Evolutionary conservation across 345 rosid species (phyloP), one percentile per base, ranked within the genome.

Genomic region (Ceriops decandra): DNA sequence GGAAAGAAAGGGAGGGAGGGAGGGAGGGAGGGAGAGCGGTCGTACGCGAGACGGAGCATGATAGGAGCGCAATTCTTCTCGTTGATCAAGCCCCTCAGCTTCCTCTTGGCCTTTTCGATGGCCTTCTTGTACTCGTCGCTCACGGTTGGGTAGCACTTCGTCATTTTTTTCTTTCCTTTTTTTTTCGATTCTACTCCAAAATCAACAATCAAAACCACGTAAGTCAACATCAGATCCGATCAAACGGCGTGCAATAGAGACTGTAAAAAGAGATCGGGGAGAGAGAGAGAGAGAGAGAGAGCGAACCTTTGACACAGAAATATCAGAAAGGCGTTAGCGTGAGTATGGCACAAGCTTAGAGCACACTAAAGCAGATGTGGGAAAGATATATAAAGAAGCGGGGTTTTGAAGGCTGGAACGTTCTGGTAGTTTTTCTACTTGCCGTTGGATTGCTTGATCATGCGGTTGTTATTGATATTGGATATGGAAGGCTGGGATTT

Each of bases 61-160:
- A 95, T 61, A 1, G 99, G 99, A 71, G 97, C 99, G 61, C 99
- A 91, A 74, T 79, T 81, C 86, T 91, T 95, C 79, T 91, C 97
- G 27, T 97, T 91, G 72, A 95, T 91, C 71, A 90, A 38, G 19
- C 90, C 97, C 60, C 97, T 84, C 38, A 95, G 93, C 86, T 90
- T 95, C 82, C 69, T 88, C 92, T 74, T 95, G 51, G 85, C 82
- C 79, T 91, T 95, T 68, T 88, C 93, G 11, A 95, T 61, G 24
- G 89, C 90, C 87, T 87, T 89, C 64, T 62, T 36, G 84, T 95
- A 95, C 17, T 88, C 97, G 51, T 77, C 91, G 70, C 89, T 88
- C 58, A 91, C 97, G 17, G 85, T 68, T 4, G 99, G 99, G 74
- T 95, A 91, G 70, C 60, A 61, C 93, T 95, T 95, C 72, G 84